Evolutionary conservation across 768 basidiomycete species (phyloP).

Genomic region (Tylopilus plumbeoviolaceoides): DNA sequence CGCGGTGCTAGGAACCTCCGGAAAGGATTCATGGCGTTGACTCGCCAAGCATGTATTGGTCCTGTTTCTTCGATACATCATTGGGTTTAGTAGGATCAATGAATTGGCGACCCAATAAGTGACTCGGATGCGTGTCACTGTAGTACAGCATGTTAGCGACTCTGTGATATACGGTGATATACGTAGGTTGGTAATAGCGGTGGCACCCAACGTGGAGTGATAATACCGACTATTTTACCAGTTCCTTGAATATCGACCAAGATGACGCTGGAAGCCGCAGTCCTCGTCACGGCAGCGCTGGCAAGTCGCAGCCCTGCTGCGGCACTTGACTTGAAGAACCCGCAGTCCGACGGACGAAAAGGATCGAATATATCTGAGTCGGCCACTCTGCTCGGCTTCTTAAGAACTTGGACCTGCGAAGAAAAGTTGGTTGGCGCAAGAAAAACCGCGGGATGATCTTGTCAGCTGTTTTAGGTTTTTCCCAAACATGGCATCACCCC

Average conservation of each 20-base stretch:
- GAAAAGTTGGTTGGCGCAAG: neutral
- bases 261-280: neutral
- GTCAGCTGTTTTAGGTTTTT: conserved; percentile 5
- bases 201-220: neutral
- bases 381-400: neutral
- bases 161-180: neutral
- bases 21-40: neutral
- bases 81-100: neutral
- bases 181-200: conserved; percentile 1
- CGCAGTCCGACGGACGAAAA: neutral
- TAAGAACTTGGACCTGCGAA: neutral
- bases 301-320: conserved; percentile 7
- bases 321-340: neutral
- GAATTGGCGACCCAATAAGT: neutral
- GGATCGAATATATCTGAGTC: neutral
- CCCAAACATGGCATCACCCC: conserved; percentile 17
- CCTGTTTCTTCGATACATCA: neutral
- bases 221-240: neutral
- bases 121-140: neutral
- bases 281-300: neutral
- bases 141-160: conserved; percentile 8
- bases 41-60: neutral
- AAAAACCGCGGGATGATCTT: conserved; percentile 5
- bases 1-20: conserved; percentile 11
- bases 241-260: neutral